Evolutionary conservation across 2,329 filamentous ascomycete genomes (phyloP).

Genomic region (Cladosporium sphaerospermum): DNA sequence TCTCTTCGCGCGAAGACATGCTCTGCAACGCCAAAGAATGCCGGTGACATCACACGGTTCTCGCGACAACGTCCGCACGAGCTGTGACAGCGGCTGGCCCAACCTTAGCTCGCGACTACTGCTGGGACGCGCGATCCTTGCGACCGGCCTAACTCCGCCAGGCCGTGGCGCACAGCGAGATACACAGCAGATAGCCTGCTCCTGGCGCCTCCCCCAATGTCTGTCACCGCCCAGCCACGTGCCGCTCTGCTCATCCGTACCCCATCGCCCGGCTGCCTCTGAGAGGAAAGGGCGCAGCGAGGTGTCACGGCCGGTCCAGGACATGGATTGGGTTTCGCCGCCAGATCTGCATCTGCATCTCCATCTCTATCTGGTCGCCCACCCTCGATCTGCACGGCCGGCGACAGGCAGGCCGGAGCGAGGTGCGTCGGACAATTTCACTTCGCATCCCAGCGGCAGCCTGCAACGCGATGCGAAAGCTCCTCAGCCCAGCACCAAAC

Average conservation of each 20-base stretch:
- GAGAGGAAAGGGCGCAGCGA: neutral
- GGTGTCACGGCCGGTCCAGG: neutral
- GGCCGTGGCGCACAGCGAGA: neutral
- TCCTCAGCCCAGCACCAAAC: neutral
- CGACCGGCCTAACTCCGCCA: neutral
- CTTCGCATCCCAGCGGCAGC: neutral
- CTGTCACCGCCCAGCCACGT: conserved; percentile 1
- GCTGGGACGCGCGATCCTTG: neutral
- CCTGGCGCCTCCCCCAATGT: neutral
- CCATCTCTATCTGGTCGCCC: neutral
- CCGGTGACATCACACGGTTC: neutral
- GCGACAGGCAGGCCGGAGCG: no score
- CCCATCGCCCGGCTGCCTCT: neutral
- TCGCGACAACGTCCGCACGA: neutral
- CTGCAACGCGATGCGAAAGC: neutral
- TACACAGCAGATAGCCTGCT: neutral
- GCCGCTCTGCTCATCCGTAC: neutral
- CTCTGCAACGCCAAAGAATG: neutral
- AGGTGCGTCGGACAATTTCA: neutral
- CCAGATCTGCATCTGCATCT: neutral
- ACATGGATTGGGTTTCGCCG: neutral
- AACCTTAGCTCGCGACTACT: neutral
- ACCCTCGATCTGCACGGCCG: no score
- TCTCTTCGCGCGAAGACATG: neutral
- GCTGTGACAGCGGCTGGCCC: neutral